Base-by-base conservation (phyloP, 2,329 filamentous ascomycete species). In the Verticillium zaregamsianum region DNA sequence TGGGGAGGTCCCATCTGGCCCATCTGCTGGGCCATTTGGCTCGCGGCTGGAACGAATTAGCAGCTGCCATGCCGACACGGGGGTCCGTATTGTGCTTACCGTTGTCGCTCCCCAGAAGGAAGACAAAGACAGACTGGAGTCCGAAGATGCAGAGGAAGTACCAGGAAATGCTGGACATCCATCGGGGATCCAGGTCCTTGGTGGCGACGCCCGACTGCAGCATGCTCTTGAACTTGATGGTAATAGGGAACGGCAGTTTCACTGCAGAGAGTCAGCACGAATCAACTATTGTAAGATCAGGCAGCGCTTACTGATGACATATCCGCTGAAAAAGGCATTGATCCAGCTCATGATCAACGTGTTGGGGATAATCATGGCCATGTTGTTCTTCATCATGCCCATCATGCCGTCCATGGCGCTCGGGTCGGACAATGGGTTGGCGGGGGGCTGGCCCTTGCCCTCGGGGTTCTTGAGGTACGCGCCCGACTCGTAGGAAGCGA, bases 351-450 rank as follows among this genome's bases (percentile, higher is more conserved):
- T 99, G 68, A 99, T 99, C 73, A 99, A 79, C 6, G 93, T 98
- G 77, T 99, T 97, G 57, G 95, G 95, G 62, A 99, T 92, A 81
- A 99, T 98, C 95, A 98, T 99, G 66, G 95, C 94, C 91, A 99
- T 97, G 74, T 99, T 97, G 62, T 93, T 93, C 86, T 99, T 99
- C 92, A 99, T 96, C 92, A 97, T 97, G 68, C 95, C 94, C 95
- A 99, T 99, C 95, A 99, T 99, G 68, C 93, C 94, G 73, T 99
- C 96, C 95, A 99, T 99, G 62, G 92, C 92, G 57, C 90, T 90
- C 25, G 96, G 96, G 75, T 99, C 95, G 12, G 90, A 91, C 86
- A 99, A 93, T 4, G 95, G 95, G 77, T 98, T 99, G 40, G 92
- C 87, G 23, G 93, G 90, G 3, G 93, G 90, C 78, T 97, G 91